Percentiles rank a stretch among this genome's conserved stretches.
Evolutionary conservation across 1,139 yeast species (phyloP).

Genomic region (Kurtzmaniella natalensis): DNA sequence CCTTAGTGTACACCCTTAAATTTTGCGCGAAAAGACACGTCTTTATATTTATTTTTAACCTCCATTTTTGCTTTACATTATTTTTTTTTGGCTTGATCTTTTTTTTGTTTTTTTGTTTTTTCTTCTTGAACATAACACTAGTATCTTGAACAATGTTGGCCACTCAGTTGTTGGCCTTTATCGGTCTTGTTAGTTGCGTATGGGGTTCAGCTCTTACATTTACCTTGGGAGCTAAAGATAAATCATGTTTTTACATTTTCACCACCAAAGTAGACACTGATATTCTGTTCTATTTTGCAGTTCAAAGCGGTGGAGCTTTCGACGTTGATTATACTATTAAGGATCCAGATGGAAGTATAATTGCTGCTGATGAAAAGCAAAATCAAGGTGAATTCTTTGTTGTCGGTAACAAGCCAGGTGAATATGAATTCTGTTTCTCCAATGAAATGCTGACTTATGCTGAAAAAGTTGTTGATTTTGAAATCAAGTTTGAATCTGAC

Average conservation of each 20-base stretch:
- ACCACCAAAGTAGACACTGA: constrained; percentile 61
- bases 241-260: constrained; percentile 72
- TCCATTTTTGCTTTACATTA: too few species aligned
- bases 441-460: constrained; percentile 85
- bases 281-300: constrained; percentile 84
- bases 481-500: constrained; percentile 55
- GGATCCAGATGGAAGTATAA: constrained; percentile 60
- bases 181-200: constrained; percentile 3
- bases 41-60: too few species aligned
- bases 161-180: neutral
- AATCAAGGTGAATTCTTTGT: constrained; percentile 85
- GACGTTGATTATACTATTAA: constrained; percentile 76
- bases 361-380: constrained; percentile 59
- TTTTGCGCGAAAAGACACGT: too few species aligned
- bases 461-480: constrained; percentile 87
- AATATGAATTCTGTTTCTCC: constrained; percentile 87
- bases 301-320: constrained; percentile 84
- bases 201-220: constrained; percentile 62
- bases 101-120: too few species aligned
- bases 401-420: constrained; percentile 67
- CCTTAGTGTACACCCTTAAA: too few species aligned
- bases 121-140: too few species aligned
- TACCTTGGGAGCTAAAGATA: constrained; percentile 71
- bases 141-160: constrained; percentile 3
- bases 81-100: too few species aligned